Percentiles rank a stretch among this genome's conserved stretches.
Conservation (phyloP, 1,284 basidiomycete species). For the Trametes polyzona region DNA sequence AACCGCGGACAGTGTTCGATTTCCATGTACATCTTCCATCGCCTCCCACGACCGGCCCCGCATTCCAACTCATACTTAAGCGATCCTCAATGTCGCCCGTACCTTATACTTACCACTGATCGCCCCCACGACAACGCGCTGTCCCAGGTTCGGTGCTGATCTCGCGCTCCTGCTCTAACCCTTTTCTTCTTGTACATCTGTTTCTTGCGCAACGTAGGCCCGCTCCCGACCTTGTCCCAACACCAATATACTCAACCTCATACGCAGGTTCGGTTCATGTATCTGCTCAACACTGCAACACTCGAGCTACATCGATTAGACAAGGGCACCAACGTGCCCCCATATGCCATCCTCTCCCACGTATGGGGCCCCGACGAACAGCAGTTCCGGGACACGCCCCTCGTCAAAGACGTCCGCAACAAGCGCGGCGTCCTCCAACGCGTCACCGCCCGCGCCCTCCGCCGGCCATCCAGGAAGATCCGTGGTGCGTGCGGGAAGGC, state of each 20-base stretch:
- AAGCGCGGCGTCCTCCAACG: constrained; percentile 2
- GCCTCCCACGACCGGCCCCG: background rate
- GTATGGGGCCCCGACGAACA: constrained; percentile 17
- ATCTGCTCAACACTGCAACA: constrained; percentile 20
- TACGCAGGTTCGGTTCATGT: constrained; percentile 3
- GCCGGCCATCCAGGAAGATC: constrained; percentile 14
- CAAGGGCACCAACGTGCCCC: constrained; percentile 5
- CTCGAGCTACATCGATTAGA: constrained; percentile 10
- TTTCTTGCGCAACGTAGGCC: too few relatives aligned
- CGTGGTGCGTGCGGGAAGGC: constrained; percentile 13
- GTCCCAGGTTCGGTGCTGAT: too few relatives aligned
- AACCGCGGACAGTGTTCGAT: background rate
- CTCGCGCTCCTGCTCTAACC: too few relatives aligned
- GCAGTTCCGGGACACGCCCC: constrained; percentile 12
- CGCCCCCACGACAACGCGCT: too few relatives aligned
- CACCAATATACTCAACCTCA: background rate
- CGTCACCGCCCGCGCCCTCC: constrained; percentile 1
- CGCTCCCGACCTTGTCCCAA: too few relatives aligned
- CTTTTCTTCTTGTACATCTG: too few relatives aligned
- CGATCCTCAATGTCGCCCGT: background rate
- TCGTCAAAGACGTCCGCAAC: background rate
- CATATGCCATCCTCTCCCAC: constrained; percentile 25
- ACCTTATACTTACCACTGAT: too few relatives aligned
- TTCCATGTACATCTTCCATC: background rate
- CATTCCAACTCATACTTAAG: background rate